phyloP scores from a whole-genome alignment of 2,329 filamentous ascomycete species.

The Emydomyces testavorans region DNA sequence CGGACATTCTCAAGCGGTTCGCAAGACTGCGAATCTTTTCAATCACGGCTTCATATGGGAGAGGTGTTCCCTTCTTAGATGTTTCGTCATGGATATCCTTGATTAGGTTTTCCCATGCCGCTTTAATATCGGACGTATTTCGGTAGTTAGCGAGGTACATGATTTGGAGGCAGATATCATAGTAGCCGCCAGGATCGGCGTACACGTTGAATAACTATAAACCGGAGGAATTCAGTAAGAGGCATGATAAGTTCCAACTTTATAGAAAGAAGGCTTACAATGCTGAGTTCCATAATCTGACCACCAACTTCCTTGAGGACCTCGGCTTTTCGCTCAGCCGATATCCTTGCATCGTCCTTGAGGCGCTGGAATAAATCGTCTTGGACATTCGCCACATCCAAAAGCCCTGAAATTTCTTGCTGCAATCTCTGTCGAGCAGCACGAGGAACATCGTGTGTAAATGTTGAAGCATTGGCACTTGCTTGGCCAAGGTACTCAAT shows the following conservation, averaged over 20 bases:
- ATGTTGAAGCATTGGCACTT: conserved; percentile 81
- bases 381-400: conserved; percentile 91
- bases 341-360: conserved; percentile 58
- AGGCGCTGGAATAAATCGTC: conserved; percentile 77
- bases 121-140: conserved; percentile 68
- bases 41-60: conserved; percentile 40
- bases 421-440: conserved; percentile 75
- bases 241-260: not conserved
- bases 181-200: conserved; percentile 82
- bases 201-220: conserved; percentile 82
- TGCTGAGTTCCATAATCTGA: conserved; percentile 62
- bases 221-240: not conserved
- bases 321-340: conserved; percentile 49
- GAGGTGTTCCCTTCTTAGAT: conserved; percentile 31
- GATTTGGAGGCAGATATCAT: conserved; percentile 84
- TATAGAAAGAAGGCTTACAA: conserved; percentile 44
- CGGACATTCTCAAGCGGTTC: conserved; percentile 44
- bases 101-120: conserved; percentile 76
- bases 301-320: conserved; percentile 62
- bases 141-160: conserved; percentile 87
- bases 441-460: conserved; percentile 62
- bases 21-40: conserved; percentile 48
- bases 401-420: conserved; percentile 70
- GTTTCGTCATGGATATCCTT: conserved; percentile 54
- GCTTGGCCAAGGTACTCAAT: conserved; percentile 84